Conservation (phyloP, 2,329 filamentous ascomycete genomes). For the Claviceps spartinae region DNA sequence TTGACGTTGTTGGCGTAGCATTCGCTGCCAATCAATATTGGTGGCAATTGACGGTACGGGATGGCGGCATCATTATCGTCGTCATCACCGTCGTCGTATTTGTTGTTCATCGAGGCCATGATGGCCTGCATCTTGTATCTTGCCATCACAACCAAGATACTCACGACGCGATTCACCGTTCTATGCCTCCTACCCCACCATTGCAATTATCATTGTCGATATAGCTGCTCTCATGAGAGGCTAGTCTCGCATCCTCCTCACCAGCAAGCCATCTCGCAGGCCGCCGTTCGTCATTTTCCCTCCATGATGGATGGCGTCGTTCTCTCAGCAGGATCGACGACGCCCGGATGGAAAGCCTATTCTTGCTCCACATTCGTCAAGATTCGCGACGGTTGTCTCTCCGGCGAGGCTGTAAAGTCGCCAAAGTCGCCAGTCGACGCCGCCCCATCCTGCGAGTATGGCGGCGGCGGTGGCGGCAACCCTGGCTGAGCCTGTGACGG, state of each 20-base stretch:
- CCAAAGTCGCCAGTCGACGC: too few species aligned
- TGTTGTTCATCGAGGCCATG: background rate
- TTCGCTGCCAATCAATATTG: too few species aligned
- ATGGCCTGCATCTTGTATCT: background rate
- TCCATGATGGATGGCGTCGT: background rate
- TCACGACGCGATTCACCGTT: background rate
- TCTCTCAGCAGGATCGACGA: background rate
- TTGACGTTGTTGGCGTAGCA: too few species aligned
- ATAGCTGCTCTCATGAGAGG: background rate
- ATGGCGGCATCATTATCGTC: too few species aligned
- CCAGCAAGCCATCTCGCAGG: conserved; percentile 18
- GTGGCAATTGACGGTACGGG: too few species aligned
- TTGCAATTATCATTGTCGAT: background rate
- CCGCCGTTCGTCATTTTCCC: background rate
- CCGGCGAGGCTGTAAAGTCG: too few species aligned
- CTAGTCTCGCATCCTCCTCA: conserved; percentile 14
- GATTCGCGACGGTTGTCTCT: too few species aligned
- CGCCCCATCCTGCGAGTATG: too few species aligned
- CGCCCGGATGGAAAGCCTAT: conserved; percentile 12
- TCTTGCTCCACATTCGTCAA: too few species aligned
- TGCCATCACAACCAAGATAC: background rate
- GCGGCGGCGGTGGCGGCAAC: too few species aligned
- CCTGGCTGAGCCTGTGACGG: too few species aligned
- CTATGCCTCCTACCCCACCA: background rate
- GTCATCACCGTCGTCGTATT: too few species aligned